Evolutionary conservation across 2,329 filamentous ascomycete genomes (phyloP), one percentile per base, ranked within the genome.

Genomic region (Phyllosticta capitalensis): DNA sequence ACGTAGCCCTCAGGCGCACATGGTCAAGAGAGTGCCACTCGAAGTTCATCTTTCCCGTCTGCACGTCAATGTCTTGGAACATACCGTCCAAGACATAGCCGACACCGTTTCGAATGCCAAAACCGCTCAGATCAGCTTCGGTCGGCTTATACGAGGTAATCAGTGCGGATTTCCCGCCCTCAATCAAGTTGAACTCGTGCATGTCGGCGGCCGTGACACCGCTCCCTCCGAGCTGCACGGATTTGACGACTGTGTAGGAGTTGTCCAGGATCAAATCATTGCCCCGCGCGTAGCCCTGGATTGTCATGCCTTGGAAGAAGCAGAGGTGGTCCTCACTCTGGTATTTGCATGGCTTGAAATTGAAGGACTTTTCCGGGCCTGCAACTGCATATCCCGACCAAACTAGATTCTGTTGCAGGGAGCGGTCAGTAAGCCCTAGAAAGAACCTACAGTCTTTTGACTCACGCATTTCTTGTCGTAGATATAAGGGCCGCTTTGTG

Each of bases 11-110:
- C 1, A 79, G 79, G 51, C 75, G 72, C 20, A 83, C 74, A 67
- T 83, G 79, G 59, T 83, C 80, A 10, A 83, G 69, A 62, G 78
- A 80, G 28, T 75, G 75, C 82, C 82, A 84, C 63, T 84, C 81
- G 62, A 84, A 85, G 9, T 83, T 62, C 3, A 84, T 67, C 33
- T 77, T 73, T 2, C 81, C 81, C 1, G 79, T 83, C 20, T 78
- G 74, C 38, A 82, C 79, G 56, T 83, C 77, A 30, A 82, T 70
- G 67, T 82, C 79, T 64, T 81, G 79, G 61, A 81, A 81, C 2
- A 79, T 70, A 55, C 78, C 78, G 65, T 80, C 75, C 64, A 79
- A 76, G 53, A 81, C 67, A 74, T 77, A 81, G 1, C 78, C 79
- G 59, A 79, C 71, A 5, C 78, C 78, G 12, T 71, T 68, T 54